Base-by-base conservation (phyloP, 106 monocot genomes). In the Hemerocallis citrina region DNA sequence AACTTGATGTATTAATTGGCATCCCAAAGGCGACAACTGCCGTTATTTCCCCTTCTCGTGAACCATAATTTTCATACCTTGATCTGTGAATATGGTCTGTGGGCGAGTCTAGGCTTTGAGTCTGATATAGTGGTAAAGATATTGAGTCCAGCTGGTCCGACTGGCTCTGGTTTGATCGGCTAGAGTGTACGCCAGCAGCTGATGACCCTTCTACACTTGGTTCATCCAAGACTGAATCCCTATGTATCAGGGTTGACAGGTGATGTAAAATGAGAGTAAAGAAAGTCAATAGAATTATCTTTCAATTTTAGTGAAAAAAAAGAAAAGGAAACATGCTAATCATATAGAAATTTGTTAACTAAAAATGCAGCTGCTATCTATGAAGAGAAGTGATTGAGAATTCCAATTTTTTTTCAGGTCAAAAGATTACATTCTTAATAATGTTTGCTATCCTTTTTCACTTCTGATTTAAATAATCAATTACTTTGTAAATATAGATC, bases 141-240 rank as follows among this genome's bases (percentile, higher is more conserved):
- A 11, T 77, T 15, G 68, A 61, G 35, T 65, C 74, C 7, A 64
- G 38, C 4, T 68, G n/a, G 12, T 73, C n/a, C n/a, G n/a, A n/a
- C n/a, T n/a, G n/a, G n/a, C n/a, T n/a, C n/a, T 54, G 9, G 61
- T 54, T 7, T 56, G 46, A 29, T 27, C 63, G 20, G 68, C 69
- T 35, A 14, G 73, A 58, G 33, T 65, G 62, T 39, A 55, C 20
- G 34, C 71, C 68, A 16, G 38, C 32, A 27, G 47, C 25, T 1
- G 55, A 28, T 46, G 66, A 55, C 7, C 10, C 12, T 28, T 3
- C 23, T 35, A 21, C 42, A 36, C n/a, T 32, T n/a, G 13, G 21
- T 39, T 43, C 56, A 64, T 64, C 63, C 34, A 65, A 34, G 11
- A 46, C 27, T 15, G 52, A 40, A 44, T 81, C 81, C 57, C 81